Evolutionary conservation across 176 grass and related monocot species (phyloP).

Genomic region (Calamus simplicifolius): DNA sequence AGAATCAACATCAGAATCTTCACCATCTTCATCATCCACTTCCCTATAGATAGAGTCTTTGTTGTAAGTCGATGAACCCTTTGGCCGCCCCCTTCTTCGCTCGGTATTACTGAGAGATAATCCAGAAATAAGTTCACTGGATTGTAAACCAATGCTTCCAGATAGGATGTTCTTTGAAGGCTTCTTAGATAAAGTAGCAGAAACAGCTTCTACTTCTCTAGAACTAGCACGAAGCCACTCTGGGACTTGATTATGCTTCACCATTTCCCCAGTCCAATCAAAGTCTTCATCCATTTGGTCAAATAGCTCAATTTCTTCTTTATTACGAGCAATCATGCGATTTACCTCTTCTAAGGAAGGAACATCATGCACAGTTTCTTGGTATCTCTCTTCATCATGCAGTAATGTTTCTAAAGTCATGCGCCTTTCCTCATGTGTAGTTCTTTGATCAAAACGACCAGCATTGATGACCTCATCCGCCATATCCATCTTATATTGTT

Average conservation of each 20-base stretch:
- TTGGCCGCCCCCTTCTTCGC: conserved; percentile 58
- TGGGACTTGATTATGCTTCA: conserved; percentile 67
- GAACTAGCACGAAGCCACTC: conserved; percentile 86
- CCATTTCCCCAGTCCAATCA: conserved; percentile 94
- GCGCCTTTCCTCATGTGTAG: conserved; percentile 94
- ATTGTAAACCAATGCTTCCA: conserved; percentile 36
- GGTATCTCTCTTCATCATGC: conserved; percentile 95
- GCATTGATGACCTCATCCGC: conserved; percentile 99
- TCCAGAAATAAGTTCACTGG: conserved; percentile 17
- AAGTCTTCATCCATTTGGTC: conserved; percentile 99
- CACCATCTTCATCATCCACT: conserved; percentile 72
- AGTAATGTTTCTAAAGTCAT: conserved; percentile 89
- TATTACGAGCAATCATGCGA: conserved; percentile 96
- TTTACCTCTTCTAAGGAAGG: conserved; percentile 95
- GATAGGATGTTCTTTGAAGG: conserved; percentile 51
- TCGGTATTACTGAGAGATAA: conserved; percentile 35
- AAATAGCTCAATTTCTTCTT: conserved; percentile 83
- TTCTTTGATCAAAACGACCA: conserved; percentile 99
- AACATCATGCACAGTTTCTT: conserved; percentile 94
- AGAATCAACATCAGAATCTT: conserved; percentile 71
- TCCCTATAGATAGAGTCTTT: conserved; percentile 81
- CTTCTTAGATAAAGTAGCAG: conserved; percentile 66
- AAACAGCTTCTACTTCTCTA: conserved; percentile 56
- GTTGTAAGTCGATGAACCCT: conserved; percentile 15
- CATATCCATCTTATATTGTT: conserved; percentile 99